Conservation (phyloP, 495 filamentous ascomycete species). For the Aspergillus heteromorphus region DNA sequence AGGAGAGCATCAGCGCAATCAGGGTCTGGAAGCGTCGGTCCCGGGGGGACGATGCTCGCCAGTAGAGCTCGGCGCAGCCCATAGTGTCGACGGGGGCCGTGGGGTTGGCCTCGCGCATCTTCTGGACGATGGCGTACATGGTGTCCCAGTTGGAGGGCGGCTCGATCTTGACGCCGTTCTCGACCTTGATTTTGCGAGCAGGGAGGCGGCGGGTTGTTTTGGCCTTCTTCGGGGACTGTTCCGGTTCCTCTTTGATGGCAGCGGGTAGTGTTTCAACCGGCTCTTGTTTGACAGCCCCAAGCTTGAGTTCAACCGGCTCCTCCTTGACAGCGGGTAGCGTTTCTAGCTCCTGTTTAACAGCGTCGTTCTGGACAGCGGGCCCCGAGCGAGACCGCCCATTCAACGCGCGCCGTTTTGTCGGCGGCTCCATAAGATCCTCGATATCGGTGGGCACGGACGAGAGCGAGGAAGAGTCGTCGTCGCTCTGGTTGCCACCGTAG, state of each 20-base stretch:
- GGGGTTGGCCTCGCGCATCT: slow-evolving; percentile 70
- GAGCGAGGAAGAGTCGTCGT: slow-evolving; percentile 36
- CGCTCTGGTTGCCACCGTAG: slow-evolving; percentile 22
- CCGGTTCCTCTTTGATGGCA: slow-evolving; percentile 21
- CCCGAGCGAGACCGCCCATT: slow-evolving; percentile 10
- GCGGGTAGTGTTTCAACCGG: slow-evolving; percentile 1
- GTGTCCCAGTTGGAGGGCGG: slow-evolving; percentile 81
- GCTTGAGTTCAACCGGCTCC: slow-evolving; percentile 13
- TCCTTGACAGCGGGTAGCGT: slow-evolving; percentile 6
- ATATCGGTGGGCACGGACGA: slow-evolving; percentile 52
- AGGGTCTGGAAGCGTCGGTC: slow-evolving; percentile 89
- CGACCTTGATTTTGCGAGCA: slow-evolving; percentile 56
- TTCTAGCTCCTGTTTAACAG: background rate
- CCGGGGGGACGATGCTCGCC: slow-evolving; percentile 32
- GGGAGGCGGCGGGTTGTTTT: slow-evolving; percentile 53
- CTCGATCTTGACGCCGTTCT: slow-evolving; percentile 50
- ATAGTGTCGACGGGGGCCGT: slow-evolving; percentile 93
- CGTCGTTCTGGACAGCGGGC: background rate
- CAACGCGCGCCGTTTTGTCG: slow-evolving; percentile 42
- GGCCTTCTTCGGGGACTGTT: slow-evolving; percentile 31
- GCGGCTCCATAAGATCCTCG: slow-evolving; percentile 53
- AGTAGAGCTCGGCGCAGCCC: slow-evolving; percentile 78
- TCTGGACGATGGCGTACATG: slow-evolving; percentile 69
- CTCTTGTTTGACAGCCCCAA: background rate
- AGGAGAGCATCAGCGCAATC: slow-evolving; percentile 90